Evolutionary conservation across 805 yeast genomes (phyloP), one percentile per base, ranked within the genome.

Genomic region (Candida corydali): DNA sequence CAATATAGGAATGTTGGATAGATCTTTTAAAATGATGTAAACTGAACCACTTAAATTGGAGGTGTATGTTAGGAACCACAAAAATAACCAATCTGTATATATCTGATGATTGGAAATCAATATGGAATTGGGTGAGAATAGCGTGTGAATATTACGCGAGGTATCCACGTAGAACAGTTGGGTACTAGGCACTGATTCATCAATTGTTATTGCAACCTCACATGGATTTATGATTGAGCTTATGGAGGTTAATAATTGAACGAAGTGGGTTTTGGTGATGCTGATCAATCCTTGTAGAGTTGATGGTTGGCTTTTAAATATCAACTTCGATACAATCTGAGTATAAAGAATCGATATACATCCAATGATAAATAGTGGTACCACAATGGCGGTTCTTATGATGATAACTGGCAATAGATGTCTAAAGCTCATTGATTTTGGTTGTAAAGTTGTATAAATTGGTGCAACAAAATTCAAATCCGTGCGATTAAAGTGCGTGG

Each of bases 41-140:
- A 89, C 68, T 32, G 75, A 69, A 26, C 82, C 83, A 7, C 81
- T 76, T 29, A 80, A 57, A n/a, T 70, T 57, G 9, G 86, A 75
- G 5, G 88, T 72, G 55, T 86, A 83, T 0, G 85, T 67, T 15
- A 85, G 42, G 77, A 86, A 91, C 98, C 98, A 91, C 38, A 87
- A 47, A 49, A 76, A 88, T 8, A 84, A 70, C 98, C 98, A 91
- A 56, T 91, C 98, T 3, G 91, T 79, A 56, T 91, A 91, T 17
- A 91, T 82, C 61, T 89, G 97, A 59, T 91, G 98, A 54, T 91
- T 91, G n/a, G 93, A 77, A 24, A 89, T 80, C 31, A 82, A 55
- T 2, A 91, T 71, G 0, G 85, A 70, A 26, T 78, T 71, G 15
- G 74, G 75, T 6, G 66, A 56, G 29, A 81, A 49, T 9, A 47